Conservation (phyloP, 2,329 filamentous ascomycete genomes). For the Botrytis elliptica region DNA sequence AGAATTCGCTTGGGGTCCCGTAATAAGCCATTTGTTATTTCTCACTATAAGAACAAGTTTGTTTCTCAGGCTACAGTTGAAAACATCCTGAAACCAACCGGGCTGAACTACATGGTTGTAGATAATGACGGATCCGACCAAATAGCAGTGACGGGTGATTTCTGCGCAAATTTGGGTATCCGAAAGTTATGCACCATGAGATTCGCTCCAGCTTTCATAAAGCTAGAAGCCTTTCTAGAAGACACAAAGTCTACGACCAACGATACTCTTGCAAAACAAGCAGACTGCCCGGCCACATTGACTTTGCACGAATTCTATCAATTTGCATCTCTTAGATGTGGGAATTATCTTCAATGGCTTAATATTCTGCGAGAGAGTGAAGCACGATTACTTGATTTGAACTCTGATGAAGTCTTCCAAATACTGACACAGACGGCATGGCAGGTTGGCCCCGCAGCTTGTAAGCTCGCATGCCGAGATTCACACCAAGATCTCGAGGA, state of each 20-base stretch:
- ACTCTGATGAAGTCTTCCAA: conserved; percentile 47
- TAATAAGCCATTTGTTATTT: conserved; percentile 27
- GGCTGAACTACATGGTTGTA: conserved; percentile 43
- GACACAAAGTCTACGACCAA: conserved; percentile 45
- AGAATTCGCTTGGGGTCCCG: conserved; percentile 29
- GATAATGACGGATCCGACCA: conserved; percentile 35
- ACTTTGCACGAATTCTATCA: conserved; percentile 54
- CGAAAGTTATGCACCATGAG: conserved; percentile 43
- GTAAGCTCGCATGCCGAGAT: conserved; percentile 31
- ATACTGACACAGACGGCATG: conserved; percentile 51
- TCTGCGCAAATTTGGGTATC: conserved; percentile 30
- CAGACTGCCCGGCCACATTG: conserved; percentile 48
- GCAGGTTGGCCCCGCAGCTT: conserved; percentile 45
- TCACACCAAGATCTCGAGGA: conserved; percentile 43
- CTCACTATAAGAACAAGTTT: conserved; percentile 38
- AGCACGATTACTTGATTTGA: conserved; percentile 50
- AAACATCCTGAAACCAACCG: conserved; percentile 49
- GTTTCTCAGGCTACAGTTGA: conserved; percentile 37
- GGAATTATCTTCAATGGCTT: conserved; percentile 51
- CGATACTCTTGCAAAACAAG: conserved; percentile 50
- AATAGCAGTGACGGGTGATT: conserved; percentile 20
- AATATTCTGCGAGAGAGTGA: conserved; percentile 55
- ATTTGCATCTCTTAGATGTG: conserved; percentile 50
- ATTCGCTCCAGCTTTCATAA: conserved; percentile 34
- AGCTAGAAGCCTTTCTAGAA: conserved; percentile 31